Evolutionary conservation across 192 early-diverging fungal genomes (phyloP), one percentile per base, ranked within the genome.

Genomic region (Dimargaris xerosporica): DNA sequence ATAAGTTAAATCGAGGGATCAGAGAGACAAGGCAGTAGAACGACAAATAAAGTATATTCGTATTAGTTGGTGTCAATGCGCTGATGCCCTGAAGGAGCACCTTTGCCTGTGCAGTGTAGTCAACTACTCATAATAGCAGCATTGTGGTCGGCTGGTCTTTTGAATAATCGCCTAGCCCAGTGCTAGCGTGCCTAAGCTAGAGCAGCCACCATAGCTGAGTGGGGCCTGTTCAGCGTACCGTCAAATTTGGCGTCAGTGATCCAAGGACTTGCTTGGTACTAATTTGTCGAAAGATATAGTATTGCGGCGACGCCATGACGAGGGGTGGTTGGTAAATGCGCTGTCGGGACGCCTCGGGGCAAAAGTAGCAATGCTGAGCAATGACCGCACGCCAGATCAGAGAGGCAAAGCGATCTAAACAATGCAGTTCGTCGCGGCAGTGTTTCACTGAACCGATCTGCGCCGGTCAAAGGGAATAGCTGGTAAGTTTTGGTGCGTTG

Each of bases 201-300:
- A 28, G 21, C 25, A 50, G 17, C 25, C 25, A 50, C 25, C 25
- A 23, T 10, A 11, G 11, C 28, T 19, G 21, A 21, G 50, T 21
- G 23, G 19, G 58, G 21, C 12, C 58, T 21, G 19, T 42, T 5
- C n/a, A 13, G 43, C 58, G 42, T 43, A 60, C 58, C 11, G 34
- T 44, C 17, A 60, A 34, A 17, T 23, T 19, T 10, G 58, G 58
- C 5, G 58, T 43, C 39, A 60, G 19, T 10, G 58, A 60, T 41
- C 58, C 58, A n/a, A 60, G n/a, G 19, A 77, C 70, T 53, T 77
- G 75, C n/a, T 65, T 70, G 62, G 72, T 77, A 51, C 69, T 65
- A 23, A 77, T 72, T 60, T 77, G 64, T 45, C 75, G 72, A 64
- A 69, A 77, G 29, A 73, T 61, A 53, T 74, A 77, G 34, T 60